Evolutionary conservation across 495 filamentous ascomycete species (phyloP).

Genomic region (Lasiosphaeria miniovina): DNA sequence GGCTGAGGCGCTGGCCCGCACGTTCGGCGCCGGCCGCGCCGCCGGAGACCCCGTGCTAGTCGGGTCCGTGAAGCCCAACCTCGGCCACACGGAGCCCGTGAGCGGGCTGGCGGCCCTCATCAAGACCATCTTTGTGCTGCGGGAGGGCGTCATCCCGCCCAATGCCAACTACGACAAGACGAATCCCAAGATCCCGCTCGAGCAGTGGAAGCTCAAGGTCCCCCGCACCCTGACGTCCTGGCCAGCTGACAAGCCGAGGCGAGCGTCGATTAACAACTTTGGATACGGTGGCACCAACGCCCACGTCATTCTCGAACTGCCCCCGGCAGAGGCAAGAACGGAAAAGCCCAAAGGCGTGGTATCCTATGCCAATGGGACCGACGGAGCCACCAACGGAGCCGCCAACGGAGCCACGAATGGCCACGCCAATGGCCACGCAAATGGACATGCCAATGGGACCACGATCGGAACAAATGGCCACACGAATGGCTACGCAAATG

Average conservation of each 20-base stretch:
- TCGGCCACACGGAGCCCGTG: constrained; percentile 54
- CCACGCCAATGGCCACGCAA: background rate
- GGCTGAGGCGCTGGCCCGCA: constrained; percentile 31
- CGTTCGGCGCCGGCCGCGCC: constrained; percentile 6
- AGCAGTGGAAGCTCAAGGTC: constrained; percentile 26
- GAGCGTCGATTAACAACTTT: constrained; percentile 54
- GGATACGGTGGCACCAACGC: constrained; percentile 64
- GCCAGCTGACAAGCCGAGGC: constrained; percentile 32
- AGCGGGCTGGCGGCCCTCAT: constrained; percentile 53
- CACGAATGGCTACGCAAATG: no score
- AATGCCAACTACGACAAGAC: constrained; percentile 35
- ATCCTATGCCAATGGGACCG: no score
- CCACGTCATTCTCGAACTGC: constrained; percentile 53
- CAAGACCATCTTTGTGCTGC: constrained; percentile 52
- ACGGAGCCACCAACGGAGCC: no score
- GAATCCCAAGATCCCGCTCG: constrained; percentile 33
- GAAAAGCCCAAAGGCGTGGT: no score
- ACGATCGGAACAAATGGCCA: no score
- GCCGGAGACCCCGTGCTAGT: background rate
- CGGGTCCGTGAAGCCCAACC: constrained; percentile 56
- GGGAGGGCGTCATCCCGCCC: constrained; percentile 44
- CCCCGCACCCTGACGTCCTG: constrained; percentile 26
- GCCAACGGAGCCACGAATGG: background rate
- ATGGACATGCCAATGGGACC: background rate
- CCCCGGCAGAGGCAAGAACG: background rate